These are phyloP conservation scores for Vitis cinerea DNA, from an alignment of 164 flowering plant genomes.

Conservation along the genomic window DNA sequence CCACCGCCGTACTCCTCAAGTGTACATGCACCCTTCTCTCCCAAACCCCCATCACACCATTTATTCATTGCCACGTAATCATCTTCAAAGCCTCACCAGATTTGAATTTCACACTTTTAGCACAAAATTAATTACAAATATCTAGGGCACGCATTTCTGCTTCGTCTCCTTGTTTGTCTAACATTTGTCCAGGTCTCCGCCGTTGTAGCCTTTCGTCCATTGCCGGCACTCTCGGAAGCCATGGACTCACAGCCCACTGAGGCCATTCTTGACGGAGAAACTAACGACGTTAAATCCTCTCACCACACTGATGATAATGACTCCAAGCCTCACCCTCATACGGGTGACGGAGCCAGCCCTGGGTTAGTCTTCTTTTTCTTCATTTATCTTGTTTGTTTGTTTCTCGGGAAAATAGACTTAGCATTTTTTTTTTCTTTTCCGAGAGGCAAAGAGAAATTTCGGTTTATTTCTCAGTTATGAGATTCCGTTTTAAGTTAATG, in stretches of 20 bases:
- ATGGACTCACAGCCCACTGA: slow-evolving; percentile 36
- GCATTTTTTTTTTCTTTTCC: neutral
- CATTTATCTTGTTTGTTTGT: neutral
- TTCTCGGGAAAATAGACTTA: neutral
- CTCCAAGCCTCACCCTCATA: slow-evolving; percentile 35
- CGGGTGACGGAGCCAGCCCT: slow-evolving; percentile 72
- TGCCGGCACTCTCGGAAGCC: slow-evolving; percentile 2
- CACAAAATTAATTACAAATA: neutral
- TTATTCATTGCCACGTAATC: no score
- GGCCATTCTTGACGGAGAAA: slow-evolving; percentile 27
- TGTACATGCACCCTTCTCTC: no score
- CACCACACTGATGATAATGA: slow-evolving; percentile 37
- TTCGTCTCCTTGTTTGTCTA: neutral
- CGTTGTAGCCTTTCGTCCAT: neutral
- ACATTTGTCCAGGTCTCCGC: no score
- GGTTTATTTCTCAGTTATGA: no score
- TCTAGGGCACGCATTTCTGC: neutral
- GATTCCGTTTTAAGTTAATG: no score
- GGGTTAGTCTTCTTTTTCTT: slow-evolving; percentile 33
- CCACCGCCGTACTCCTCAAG: no score
- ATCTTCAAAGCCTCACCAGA: no score
- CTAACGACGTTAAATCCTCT: slow-evolving; percentile 29
- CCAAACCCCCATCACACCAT: no score
- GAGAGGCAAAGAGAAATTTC: neutral
- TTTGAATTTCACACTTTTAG: no score